Evolutionary conservation across 192 early-diverging fungal species (phyloP).

Genomic region (Coemansia sp.): DNA sequence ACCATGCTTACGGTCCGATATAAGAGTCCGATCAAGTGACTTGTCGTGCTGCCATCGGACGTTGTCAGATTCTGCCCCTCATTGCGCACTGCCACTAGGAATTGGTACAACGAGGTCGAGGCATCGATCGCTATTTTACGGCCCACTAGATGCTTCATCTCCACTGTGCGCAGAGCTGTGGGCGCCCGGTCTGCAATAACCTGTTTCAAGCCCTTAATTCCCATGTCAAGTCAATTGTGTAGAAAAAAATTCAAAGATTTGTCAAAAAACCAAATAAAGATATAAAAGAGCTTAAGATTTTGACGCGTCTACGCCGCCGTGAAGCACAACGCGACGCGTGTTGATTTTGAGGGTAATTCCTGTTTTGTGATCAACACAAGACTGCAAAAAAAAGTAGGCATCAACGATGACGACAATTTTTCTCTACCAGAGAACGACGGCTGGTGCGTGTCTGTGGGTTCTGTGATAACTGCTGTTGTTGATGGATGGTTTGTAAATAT

Average conservation of each 20-base stretch:
- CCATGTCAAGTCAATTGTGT: constrained; percentile 49
- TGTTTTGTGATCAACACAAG: background rate
- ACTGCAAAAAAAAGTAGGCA: background rate
- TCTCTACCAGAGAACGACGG: too few species aligned
- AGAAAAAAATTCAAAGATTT: background rate
- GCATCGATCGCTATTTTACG: constrained; percentile 98
- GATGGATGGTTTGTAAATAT: too few species aligned
- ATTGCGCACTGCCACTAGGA: constrained; percentile 92
- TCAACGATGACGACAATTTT: too few species aligned
- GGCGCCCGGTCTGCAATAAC: constrained; percentile 92
- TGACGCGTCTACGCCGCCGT: background rate
- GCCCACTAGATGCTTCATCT: constrained; percentile 87
- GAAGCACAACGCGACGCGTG: background rate
- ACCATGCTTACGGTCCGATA: constrained; percentile 97
- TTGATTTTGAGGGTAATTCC: background rate
- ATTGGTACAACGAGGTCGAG: constrained; percentile 98
- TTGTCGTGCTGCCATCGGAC: constrained; percentile 90
- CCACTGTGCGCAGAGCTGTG: constrained; percentile 76
- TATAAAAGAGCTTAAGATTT: background rate
- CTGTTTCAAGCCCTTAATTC: constrained; percentile 86
- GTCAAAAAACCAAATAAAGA: background rate
- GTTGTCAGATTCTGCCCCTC: constrained; percentile 91
- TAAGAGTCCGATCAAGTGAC: constrained; percentile 96
- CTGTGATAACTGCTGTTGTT: too few species aligned
- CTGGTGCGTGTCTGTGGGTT: too few species aligned